Base-by-base conservation (phyloP, 1,139 yeast species). In the Sugiyamaella pinicola region DNA sequence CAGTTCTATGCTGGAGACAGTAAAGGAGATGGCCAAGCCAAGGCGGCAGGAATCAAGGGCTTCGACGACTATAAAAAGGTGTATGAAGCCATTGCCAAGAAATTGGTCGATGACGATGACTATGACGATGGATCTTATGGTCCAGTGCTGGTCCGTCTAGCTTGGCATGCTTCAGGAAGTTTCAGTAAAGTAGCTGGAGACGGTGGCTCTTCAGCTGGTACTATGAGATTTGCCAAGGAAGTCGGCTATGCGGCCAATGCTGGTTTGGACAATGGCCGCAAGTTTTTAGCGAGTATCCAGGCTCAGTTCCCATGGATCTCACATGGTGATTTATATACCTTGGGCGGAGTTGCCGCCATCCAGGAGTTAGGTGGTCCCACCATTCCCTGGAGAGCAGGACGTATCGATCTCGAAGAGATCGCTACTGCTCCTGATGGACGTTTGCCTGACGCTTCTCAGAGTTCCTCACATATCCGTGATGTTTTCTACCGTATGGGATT, bases 361-460 rank as follows among this genome's bases (percentile, higher is more conserved):
- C 96, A 90, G 74, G 96, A 88, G 71, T 69, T 85, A 70, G 84
- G 84, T 52, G 96, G 97, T 13, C 96, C 96, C 55, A 84, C 84
- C 67, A 79, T 89, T 63, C 79, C 82, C 53, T 89, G 96, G 96
- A 83, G 95, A 75, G 81, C 93, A 21, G 96, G 96, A 54, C 80
- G 96, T 69, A 70, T 71, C 48, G 86, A 86, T 66, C 68, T 66
- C n/a, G 77, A 70, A 42, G 70, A 69, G 44, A 66, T 51, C 28
- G 22, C 57, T 18, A 42, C 55, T 37, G 60, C 62, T 42, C 82
- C 83, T 39, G 85, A 82, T 64, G 90, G 88, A 44, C 79, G 87
- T 69, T 77, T 89, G 59, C 96, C 96, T 13, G 96, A 87, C 69
- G 96, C 90, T 26, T 69, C 84, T 17, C 74, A 77, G 69, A 93